Conservation (phyloP, 257 asterid species). For the Primulina eburnea region DNA sequence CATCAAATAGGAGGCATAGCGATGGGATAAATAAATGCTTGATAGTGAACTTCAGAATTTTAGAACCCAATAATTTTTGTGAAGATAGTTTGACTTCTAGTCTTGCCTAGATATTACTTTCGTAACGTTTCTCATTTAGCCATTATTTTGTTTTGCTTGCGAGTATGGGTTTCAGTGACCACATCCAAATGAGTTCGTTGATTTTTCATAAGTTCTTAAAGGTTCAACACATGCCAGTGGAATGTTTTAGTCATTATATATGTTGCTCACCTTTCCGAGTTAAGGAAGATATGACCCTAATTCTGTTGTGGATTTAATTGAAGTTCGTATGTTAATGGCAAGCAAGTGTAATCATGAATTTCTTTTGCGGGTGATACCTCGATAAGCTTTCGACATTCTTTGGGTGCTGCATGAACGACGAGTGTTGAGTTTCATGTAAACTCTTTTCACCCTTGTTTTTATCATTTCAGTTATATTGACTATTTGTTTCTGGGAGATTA, state of each 20-base stretch:
- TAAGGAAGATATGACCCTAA: not conserved
- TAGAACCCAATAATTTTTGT: not conserved
- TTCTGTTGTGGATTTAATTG: not conserved
- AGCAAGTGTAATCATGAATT: not conserved
- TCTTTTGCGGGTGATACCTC: not conserved
- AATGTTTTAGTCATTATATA: no score
- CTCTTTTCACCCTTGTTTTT: slow-evolving; percentile 21
- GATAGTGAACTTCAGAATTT: not conserved
- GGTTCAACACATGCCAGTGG: not conserved
- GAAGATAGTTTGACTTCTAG: not conserved
- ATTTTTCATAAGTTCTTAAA: not conserved
- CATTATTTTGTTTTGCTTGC: not conserved
- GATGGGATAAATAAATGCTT: not conserved
- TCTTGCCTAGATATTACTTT: not conserved
- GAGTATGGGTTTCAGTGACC: not conserved
- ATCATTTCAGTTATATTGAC: slow-evolving; percentile 81
- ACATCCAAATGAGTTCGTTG: not conserved
- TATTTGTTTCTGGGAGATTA: slow-evolving; percentile 96
- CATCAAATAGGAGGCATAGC: not conserved
- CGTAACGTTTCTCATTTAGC: not conserved
- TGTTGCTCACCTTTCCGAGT: not conserved
- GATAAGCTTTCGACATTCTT: not conserved
- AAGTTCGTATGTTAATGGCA: not conserved
- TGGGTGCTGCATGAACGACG: slow-evolving; percentile 4
- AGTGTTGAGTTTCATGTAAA: not conserved